phyloP scores from a whole-genome alignment of 2,329 filamentous ascomycete species.

The Neonectria faginata region DNA sequence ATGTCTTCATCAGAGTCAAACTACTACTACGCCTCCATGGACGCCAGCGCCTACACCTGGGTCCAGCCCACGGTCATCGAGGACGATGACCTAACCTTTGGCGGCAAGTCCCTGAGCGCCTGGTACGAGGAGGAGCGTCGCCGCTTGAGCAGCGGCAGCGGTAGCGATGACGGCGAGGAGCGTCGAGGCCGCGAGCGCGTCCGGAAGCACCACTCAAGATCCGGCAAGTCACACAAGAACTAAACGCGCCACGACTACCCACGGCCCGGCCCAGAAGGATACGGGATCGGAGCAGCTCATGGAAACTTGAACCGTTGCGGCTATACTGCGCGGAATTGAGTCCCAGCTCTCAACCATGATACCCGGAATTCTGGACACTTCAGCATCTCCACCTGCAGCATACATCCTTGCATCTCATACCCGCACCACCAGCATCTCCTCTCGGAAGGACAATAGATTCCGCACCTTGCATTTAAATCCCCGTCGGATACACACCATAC shows the following conservation, averaged over 20 bases:
- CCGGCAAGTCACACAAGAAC: conserved; percentile 49
- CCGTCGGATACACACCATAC: conserved; percentile 15
- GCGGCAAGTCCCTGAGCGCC: conserved; percentile 68
- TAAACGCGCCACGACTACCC: conserved; percentile 32
- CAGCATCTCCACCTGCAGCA: conserved; percentile 3
- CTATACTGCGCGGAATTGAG: not conserved
- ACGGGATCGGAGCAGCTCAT: not conserved
- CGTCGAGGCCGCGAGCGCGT: conserved; percentile 55
- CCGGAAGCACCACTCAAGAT: conserved; percentile 46
- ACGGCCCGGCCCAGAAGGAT: not conserved
- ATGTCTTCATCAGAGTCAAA: conserved; percentile 44
- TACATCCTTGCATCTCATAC: conserved; percentile 11
- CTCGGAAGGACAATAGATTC: conserved; percentile 41
- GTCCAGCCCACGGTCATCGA: conserved; percentile 68
- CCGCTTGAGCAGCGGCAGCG: conserved; percentile 55
- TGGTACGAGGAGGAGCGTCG: conserved; percentile 71
- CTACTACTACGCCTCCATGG: conserved; percentile 51
- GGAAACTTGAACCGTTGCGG: conserved; percentile 9
- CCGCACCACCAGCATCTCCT: conserved; percentile 31
- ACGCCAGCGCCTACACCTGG: conserved; percentile 56
- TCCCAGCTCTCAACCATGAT: conserved; percentile 35
- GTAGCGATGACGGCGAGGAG: conserved; percentile 53
- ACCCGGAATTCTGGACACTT: conserved; percentile 30
- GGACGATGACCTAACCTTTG: conserved; percentile 71
- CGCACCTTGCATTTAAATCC: conserved; percentile 6